phyloP scores from a whole-genome alignment of 306 rosid genomes.

The Hippophae gyantsensis region DNA sequence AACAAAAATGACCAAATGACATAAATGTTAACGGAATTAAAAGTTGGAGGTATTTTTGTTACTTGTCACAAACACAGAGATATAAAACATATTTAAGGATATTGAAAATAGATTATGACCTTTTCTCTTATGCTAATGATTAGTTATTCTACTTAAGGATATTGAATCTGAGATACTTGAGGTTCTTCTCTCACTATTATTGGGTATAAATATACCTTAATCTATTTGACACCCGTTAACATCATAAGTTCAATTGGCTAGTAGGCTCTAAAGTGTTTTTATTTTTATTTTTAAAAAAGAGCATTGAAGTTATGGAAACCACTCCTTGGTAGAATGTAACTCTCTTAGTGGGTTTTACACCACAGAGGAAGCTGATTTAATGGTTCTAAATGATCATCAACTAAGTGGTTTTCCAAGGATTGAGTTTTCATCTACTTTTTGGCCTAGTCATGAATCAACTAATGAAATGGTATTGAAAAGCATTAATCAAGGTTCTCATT shows the following conservation, averaged over 20 bases:
- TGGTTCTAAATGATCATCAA: conserved; percentile 27
- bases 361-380: conserved; percentile 45
- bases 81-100: too few species aligned
- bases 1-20: too few species aligned
- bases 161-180: not conserved
- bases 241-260: too few species aligned
- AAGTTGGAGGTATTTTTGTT: too few species aligned
- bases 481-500: conserved; percentile 12
- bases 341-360: conserved; percentile 45
- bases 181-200: not conserved
- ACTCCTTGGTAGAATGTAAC: conserved; percentile 48
- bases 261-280: not conserved
- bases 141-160: conserved; percentile 9
- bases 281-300: not conserved
- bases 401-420: conserved; percentile 27
- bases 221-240: not conserved
- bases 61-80: too few species aligned
- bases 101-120: not conserved
- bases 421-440: conserved; percentile 41
- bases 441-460: conserved; percentile 33
- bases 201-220: conserved; percentile 31
- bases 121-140: conserved; percentile 19
- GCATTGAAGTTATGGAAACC: conserved; percentile 45
- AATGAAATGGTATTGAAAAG: conserved; percentile 19
- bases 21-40: too few species aligned